These are phyloP conservation scores for Yarrowia sp. DNA, from an alignment of 805 yeast species.

Conservation along the genomic window DNA sequence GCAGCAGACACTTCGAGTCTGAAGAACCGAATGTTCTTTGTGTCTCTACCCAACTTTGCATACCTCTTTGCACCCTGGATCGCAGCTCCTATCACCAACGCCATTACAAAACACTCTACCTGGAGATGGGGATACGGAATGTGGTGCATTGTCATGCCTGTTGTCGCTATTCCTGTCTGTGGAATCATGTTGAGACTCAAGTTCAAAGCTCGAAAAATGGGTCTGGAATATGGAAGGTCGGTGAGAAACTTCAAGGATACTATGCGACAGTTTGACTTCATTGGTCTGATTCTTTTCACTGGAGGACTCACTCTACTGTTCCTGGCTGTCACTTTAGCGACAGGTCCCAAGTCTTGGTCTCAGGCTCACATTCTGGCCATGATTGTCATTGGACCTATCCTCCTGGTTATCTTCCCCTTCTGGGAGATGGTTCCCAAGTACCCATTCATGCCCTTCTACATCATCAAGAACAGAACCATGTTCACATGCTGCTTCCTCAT, in stretches of 20 bases:
- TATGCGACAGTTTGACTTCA: constrained; percentile 70
- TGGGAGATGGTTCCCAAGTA: constrained; percentile 56
- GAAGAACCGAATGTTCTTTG: constrained; percentile 52
- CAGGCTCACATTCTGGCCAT: constrained; percentile 72
- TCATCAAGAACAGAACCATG: constrained; percentile 64
- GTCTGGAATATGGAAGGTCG: constrained; percentile 11
- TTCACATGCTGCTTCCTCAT: constrained; percentile 31
- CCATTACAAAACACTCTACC: constrained; percentile 46
- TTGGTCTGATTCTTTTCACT: constrained; percentile 65
- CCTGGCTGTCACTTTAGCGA: constrained; percentile 78
- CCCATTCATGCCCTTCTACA: constrained; percentile 68
- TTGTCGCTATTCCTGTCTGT: constrained; percentile 66
- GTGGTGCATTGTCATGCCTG: constrained; percentile 56
- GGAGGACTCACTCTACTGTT: constrained; percentile 68
- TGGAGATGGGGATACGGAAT: constrained; percentile 53
- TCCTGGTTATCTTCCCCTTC: constrained; percentile 62
- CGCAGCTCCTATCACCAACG: constrained; percentile 50
- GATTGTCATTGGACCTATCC: constrained; percentile 68
- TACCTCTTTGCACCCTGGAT: constrained; percentile 51
- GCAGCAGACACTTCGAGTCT: constrained; percentile 52
- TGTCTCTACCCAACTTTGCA: constrained; percentile 45
- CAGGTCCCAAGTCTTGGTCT: constrained; percentile 61
- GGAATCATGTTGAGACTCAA: constrained; percentile 49
- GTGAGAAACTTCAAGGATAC: constrained; percentile 2
- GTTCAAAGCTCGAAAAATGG: constrained; percentile 10